Base-by-base conservation (phyloP, 1,284 basidiomycete species). In the Ganoderma leucocontextum region DNA sequence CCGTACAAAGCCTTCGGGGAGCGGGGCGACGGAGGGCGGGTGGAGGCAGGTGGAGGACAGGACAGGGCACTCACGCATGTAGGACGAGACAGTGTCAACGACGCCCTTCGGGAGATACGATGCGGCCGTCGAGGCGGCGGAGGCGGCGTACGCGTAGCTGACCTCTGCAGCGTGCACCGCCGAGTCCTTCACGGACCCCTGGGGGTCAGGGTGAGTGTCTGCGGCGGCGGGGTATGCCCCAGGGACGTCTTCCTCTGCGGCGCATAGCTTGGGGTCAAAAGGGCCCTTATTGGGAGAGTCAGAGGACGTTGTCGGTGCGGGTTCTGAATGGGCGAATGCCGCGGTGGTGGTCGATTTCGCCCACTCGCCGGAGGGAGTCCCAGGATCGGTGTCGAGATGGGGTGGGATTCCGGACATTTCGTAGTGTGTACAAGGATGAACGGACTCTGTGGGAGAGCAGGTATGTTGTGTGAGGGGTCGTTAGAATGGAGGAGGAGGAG, bases 351-450 rank as follows among this genome's bases (percentile, higher is more conserved):
- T 79, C 15, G 76, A 74, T 35, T 67, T 69, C 0, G 78, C 78
- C 78, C 77, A 78, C 60, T 79, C 77, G 62, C 68, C 58, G 8
- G 77, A 49, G 59, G 78, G 78, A 19, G 76, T 78, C 60, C 76
- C 76, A 44, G 75, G 70, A 52, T 75, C 66, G 25, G 75, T 55
- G 60, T 67, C 65, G 59, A 79, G 52, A 1, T 67, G 66, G 33
- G 77, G 78, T 19, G 78, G 77, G 41, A 75, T 64, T 60, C 73
- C 77, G 63, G 76, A 65, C 78, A 78, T 79, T 64, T 19, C 73
- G 36, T n/a, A 19, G 29, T 52, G 25, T 52, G 22, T 12, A n/a
- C 6, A 10, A 25, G 9, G 22, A 10, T 25, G 33, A 33, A 55
- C 15, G 13, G 29, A 17, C 10, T 52, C 12, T 15, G 52, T 19